phyloP scores from a whole-genome alignment of 495 filamentous ascomycete species.

The Viridothelium virens region DNA sequence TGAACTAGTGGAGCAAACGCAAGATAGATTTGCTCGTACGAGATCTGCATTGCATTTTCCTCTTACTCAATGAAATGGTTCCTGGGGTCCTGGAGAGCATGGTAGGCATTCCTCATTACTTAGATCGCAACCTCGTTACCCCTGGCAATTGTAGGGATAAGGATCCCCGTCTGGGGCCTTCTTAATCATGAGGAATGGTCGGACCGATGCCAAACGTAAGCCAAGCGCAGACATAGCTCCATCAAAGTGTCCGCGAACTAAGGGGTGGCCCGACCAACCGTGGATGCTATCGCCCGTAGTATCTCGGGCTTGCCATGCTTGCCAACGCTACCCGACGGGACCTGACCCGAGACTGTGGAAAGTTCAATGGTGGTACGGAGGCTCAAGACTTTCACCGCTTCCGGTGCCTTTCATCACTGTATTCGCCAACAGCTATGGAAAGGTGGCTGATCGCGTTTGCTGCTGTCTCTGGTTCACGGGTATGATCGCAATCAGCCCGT shows the following conservation, averaged over 20 bases:
- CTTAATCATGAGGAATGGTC: conserved; percentile 2
- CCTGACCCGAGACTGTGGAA: neutral
- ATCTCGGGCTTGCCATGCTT: too few species aligned
- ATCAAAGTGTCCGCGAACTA: neutral
- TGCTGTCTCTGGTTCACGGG: neutral
- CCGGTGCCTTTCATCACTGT: neutral
- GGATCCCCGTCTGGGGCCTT: neutral
- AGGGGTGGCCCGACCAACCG: too few species aligned
- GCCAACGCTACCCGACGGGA: neutral
- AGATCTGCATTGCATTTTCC: neutral
- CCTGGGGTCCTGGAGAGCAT: too few species aligned
- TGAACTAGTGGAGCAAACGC: neutral
- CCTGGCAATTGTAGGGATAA: neutral
- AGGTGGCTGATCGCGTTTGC: neutral
- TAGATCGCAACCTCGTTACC: neutral
- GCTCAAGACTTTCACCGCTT: neutral
- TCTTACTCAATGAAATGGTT: neutral
- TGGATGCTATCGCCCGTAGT: neutral
- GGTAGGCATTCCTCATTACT: too few species aligned
- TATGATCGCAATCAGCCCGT: too few species aligned
- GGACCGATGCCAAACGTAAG: neutral
- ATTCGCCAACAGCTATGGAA: neutral
- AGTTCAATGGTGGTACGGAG: neutral
- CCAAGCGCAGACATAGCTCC: neutral
- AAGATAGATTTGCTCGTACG: neutral